Conservation (phyloP, 495 filamentous ascomycete genomes). For the Neurospora sp. region DNA sequence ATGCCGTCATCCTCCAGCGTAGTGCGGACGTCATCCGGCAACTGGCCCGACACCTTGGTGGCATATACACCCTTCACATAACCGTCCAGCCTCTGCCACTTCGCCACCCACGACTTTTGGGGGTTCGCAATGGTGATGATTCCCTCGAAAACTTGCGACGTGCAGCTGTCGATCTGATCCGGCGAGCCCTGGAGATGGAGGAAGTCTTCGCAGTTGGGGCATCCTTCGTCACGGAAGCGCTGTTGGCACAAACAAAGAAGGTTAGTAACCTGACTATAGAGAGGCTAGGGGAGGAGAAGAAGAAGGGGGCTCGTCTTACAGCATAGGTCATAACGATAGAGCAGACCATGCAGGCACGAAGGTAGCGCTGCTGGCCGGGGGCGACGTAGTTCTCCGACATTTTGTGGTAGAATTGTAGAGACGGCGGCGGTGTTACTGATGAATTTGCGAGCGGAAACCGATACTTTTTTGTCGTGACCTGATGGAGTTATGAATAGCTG, state of each 20-base stretch:
- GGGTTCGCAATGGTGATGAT: conserved; percentile 75
- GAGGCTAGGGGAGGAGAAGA: not conserved
- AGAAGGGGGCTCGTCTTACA: conserved; percentile 34
- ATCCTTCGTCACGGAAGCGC: conserved; percentile 77
- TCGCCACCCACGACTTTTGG: conserved; percentile 74
- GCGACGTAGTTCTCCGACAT: conserved; percentile 50
- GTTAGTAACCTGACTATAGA: conserved; percentile 9
- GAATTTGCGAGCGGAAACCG: not conserved
- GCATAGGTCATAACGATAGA: conserved; percentile 73
- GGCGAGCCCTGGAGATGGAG: conserved; percentile 66
- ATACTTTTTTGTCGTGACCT: not conserved
- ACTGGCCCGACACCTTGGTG: conserved; percentile 72
- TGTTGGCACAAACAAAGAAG: conserved; percentile 17
- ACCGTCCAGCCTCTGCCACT: conserved; percentile 83
- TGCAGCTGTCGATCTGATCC: conserved; percentile 84
- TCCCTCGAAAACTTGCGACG: conserved; percentile 88
- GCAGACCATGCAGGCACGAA: conserved; percentile 98
- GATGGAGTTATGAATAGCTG: not conserved
- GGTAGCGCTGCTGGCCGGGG: conserved; percentile 61
- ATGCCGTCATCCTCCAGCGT: conserved; percentile 58
- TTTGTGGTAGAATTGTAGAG: not conserved
- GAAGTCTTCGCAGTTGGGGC: conserved; percentile 92
- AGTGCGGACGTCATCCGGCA: conserved; percentile 53
- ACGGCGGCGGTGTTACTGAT: not conserved
- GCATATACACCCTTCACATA: conserved; percentile 87